phyloP scores from a whole-genome alignment of 2,329 filamentous ascomycete genomes.

The Colletotrichum endophyticum region DNA sequence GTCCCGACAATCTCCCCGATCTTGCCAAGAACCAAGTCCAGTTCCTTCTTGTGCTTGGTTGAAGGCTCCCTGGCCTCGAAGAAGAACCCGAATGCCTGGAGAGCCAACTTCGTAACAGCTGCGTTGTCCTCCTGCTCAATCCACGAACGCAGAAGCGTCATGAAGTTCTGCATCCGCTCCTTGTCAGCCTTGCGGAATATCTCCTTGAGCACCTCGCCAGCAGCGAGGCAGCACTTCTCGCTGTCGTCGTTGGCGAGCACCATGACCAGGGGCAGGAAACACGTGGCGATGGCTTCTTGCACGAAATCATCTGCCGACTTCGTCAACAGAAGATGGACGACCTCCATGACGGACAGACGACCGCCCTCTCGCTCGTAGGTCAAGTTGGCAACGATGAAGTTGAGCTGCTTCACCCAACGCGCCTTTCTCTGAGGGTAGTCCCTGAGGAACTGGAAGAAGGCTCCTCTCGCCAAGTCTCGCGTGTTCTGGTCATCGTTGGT shows the following conservation, averaged over 20 bases:
- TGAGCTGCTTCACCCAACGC: conserved; percentile 86
- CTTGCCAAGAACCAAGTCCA: conserved; percentile 64
- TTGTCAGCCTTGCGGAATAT: conserved; percentile 80
- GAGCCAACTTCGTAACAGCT: conserved; percentile 72
- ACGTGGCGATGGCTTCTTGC: conserved; percentile 79
- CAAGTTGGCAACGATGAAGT: conserved; percentile 88
- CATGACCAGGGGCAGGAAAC: conserved; percentile 87
- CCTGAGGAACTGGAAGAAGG: conserved; percentile 92
- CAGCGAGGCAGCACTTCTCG: conserved; percentile 82
- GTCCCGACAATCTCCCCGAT: conserved; percentile 58
- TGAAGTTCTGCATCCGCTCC: conserved; percentile 73
- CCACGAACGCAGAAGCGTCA: conserved; percentile 76
- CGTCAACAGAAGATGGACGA: conserved; percentile 82
- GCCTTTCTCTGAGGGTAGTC: conserved; percentile 94
- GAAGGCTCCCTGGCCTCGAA: conserved; percentile 71
- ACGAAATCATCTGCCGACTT: conserved; percentile 84
- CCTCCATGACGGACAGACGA: conserved; percentile 90
- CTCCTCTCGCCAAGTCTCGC: conserved; percentile 83
- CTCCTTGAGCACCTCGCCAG: conserved; percentile 78
- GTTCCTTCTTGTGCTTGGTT: conserved; percentile 69
- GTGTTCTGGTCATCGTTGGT: conserved; percentile 92
- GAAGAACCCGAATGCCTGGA: conserved; percentile 84
- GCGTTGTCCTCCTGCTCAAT: conserved; percentile 75
- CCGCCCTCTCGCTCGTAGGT: conserved; percentile 90
- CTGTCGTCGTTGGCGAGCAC: conserved; percentile 89